phyloP scores from a whole-genome alignment of 2,329 filamentous ascomycete genomes.

The Fusarium sp. region DNA sequence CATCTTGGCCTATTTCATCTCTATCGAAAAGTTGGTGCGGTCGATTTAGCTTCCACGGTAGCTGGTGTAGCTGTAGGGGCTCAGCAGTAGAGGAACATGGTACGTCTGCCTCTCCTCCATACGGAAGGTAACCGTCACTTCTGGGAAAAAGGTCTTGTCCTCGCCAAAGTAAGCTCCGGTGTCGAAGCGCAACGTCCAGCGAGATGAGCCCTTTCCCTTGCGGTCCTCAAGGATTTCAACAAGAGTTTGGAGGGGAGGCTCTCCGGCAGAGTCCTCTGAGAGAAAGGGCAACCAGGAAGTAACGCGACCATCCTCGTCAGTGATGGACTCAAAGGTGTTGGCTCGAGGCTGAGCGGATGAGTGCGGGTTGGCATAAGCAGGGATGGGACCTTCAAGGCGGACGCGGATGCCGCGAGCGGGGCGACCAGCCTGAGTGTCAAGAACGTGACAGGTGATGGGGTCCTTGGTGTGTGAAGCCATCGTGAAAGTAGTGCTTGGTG shows the following conservation, averaged over 20 bases:
- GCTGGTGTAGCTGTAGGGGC: constrained; percentile 83
- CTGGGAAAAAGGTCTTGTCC: constrained; percentile 70
- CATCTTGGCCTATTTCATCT: background rate
- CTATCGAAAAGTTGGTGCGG: background rate
- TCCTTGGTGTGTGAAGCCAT: constrained; percentile 58
- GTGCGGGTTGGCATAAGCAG: constrained; percentile 45
- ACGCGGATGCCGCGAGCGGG: constrained; percentile 76
- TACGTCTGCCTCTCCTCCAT: constrained; percentile 73
- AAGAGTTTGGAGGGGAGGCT: constrained; percentile 68
- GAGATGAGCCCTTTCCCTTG: constrained; percentile 57
- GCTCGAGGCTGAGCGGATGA: constrained; percentile 44
- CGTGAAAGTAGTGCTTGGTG: constrained; percentile 9
- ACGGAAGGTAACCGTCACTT: constrained; percentile 65
- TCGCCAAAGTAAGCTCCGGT: constrained; percentile 77
- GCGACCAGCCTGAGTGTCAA: constrained; percentile 80
- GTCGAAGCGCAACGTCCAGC: constrained; percentile 78
- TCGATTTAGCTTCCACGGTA: constrained; percentile 76
- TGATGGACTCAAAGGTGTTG: constrained; percentile 71
- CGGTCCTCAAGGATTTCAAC: constrained; percentile 64
- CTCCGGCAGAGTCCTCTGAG: constrained; percentile 61
- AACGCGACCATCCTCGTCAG: constrained; percentile 81
- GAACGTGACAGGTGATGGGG: constrained; percentile 86
- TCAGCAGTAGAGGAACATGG: constrained; percentile 81
- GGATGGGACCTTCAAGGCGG: constrained; percentile 64
- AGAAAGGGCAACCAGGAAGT: constrained; percentile 73